Evolutionary conservation across 2,329 filamentous ascomycete species (phyloP).

Genomic region (Monosporascus sp.): DNA sequence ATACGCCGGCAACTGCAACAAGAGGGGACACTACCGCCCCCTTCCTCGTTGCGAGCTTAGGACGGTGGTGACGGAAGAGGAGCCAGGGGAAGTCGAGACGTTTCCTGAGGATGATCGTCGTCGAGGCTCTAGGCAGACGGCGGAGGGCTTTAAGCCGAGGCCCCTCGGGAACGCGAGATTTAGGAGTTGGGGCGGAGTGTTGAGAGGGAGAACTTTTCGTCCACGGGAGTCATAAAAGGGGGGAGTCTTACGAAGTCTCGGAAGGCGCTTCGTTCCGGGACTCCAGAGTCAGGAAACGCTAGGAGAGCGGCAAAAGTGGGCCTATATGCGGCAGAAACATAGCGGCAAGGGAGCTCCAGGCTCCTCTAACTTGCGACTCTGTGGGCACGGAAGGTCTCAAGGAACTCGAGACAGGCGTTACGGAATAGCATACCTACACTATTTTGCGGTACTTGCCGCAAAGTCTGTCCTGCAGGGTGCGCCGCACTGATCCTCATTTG

Average conservation of each 20-base stretch:
- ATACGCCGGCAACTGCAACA: constrained; percentile 49
- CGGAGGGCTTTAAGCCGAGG: background rate
- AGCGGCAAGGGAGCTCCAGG: background rate
- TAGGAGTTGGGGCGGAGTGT: background rate
- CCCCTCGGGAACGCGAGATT: background rate
- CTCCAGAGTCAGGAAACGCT: background rate
- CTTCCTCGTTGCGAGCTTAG: constrained; percentile 24
- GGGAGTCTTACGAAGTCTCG: background rate
- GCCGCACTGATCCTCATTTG: background rate
- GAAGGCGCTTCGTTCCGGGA: background rate
- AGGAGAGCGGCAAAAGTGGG: background rate
- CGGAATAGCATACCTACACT: background rate
- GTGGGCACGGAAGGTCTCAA: background rate
- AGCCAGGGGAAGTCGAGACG: background rate
- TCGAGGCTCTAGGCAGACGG: background rate
- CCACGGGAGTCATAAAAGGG: background rate
- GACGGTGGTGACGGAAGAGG: background rate
- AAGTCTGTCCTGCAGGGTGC: background rate
- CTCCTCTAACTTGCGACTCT: background rate
- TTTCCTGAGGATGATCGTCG: background rate
- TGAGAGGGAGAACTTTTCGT: background rate
- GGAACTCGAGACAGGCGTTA: background rate
- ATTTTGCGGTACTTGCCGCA: background rate
- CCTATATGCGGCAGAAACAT: background rate
- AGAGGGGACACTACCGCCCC: constrained; percentile 29